phyloP scores from a whole-genome alignment of 208 protist genomes.

The Trypanosoma brucei region DNA sequence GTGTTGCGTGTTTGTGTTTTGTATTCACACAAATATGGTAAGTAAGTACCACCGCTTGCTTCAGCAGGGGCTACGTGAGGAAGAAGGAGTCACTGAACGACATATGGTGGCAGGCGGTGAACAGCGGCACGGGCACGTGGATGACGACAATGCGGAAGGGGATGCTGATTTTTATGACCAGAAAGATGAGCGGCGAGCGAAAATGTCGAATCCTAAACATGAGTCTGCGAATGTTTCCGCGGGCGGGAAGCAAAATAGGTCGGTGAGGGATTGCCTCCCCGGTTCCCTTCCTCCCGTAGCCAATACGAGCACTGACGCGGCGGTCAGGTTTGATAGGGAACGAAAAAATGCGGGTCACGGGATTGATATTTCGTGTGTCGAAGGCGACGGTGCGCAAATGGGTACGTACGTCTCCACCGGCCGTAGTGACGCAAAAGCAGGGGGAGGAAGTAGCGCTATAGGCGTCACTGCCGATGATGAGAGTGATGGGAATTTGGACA shows the following conservation, averaged over 20 bases:
- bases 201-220: too few species aligned
- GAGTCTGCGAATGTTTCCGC: too few species aligned
- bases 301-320: too few species aligned
- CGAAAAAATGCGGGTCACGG: neutral
- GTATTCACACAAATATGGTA: constrained; percentile 11
- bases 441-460: constrained; percentile 3
- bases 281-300: too few species aligned
- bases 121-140: neutral
- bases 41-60: constrained; percentile 56
- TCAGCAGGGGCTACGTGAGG: neutral
- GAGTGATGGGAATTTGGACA: constrained; percentile 13
- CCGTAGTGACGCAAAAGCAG: neutral
- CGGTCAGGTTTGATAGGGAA: neutral
- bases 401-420: neutral
- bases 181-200: too few species aligned
- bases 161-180: too few species aligned
- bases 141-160: neutral
- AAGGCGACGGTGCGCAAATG: neutral
- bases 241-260: too few species aligned
- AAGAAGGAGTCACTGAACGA: neutral
- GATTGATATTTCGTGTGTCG: neutral
- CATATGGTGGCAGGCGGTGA: neutral
- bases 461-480: constrained; percentile 6
- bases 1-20: neutral
- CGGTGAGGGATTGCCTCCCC: too few species aligned